Evolutionary conservation across 1,139 yeast genomes (phyloP), one percentile per base, ranked within the genome.

Genomic region (Meyerozyma sp.): DNA sequence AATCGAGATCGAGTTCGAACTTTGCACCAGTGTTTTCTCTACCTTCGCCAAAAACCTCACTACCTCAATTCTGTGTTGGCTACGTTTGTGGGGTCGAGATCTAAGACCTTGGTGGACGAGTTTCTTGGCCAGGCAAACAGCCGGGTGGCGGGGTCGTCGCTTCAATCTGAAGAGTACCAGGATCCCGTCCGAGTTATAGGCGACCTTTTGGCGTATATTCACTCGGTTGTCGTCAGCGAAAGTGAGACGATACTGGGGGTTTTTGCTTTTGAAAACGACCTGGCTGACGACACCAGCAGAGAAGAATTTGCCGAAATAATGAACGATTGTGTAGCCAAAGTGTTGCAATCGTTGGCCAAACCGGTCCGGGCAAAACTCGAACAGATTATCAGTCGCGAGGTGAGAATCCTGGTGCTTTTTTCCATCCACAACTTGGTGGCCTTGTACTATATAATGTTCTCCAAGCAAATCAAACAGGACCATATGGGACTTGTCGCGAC

Each of bases 171-270:
- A 86, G 79, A 39, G 66, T 84, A 41, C 77, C 84, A 9, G 84
- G 97, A 93, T 61, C 88, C 96, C 2, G 69, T 81, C 16, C 71
- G 96, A 46, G 90, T 82, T 53, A 74, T 88, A 16, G 96, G 98
- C 25, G 98, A 90, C 59, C 75, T 93, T 28, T 66, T 93, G 39
- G 98, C 98, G 0, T 87, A 88, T 67, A 75, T 91, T 11, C 98
- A 94, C 57, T 79, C 94, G 0, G 76, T 89, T n/a, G 82, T 91
- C 30, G 95, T 90, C 5, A 87, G 88, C 61, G 98, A 94, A 61
- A 75, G 81, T 32, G 98, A 94, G 58, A 74, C 84, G 32, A 74
- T 93, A 13, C 74, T 75, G 7, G 74, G 63, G 34, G 61, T 73
- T 4, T 70, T 73, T 47, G 55, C 61, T 8, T 44, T 58, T 8